phyloP scores from a whole-genome alignment of 768 basidiomycete species.

The Podaxis carcinomalis region DNA sequence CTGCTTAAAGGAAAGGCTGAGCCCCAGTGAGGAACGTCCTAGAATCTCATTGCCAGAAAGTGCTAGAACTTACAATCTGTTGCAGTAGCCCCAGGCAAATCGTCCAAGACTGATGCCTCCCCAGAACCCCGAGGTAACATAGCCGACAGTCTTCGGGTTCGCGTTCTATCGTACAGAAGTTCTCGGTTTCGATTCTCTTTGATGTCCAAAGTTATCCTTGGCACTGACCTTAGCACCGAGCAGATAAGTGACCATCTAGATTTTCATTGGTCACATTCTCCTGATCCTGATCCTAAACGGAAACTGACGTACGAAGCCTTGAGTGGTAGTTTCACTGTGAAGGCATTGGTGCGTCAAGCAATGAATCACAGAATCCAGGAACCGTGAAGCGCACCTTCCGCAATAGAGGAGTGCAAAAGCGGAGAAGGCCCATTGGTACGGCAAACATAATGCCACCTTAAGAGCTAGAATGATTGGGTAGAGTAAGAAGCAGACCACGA shows the following conservation, averaged over 20 bases:
- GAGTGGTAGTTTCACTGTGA: slow-evolving; percentile 44
- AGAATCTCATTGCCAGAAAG: neutral
- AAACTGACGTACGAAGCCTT: slow-evolving; percentile 41
- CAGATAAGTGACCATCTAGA: slow-evolving; percentile 51
- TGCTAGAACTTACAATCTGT: slow-evolving; percentile 28
- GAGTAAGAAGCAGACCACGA: neutral
- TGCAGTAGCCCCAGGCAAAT: slow-evolving; percentile 43
- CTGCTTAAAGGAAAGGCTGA: slow-evolving; percentile 39
- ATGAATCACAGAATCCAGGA: neutral
- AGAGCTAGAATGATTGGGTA: slow-evolving; percentile 26
- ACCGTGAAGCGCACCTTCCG: slow-evolving; percentile 37
- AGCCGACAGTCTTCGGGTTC: slow-evolving; percentile 48
- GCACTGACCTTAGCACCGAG: slow-evolving; percentile 36
- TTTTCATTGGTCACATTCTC: neutral
- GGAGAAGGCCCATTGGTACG: slow-evolving; percentile 45
- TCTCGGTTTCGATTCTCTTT: neutral
- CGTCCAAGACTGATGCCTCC: slow-evolving; percentile 49
- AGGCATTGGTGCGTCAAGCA: neutral
- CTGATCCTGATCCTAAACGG: neutral
- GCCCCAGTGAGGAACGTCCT: neutral
- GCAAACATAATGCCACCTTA: slow-evolving; percentile 32
- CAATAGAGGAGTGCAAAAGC: slow-evolving; percentile 41
- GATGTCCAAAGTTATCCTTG: neutral
- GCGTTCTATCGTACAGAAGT: slow-evolving; percentile 28
- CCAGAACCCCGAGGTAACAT: slow-evolving; percentile 57